Base-by-base conservation (phyloP, 1,284 basidiomycete genomes). In the Rhodotorula sp. region DNA sequence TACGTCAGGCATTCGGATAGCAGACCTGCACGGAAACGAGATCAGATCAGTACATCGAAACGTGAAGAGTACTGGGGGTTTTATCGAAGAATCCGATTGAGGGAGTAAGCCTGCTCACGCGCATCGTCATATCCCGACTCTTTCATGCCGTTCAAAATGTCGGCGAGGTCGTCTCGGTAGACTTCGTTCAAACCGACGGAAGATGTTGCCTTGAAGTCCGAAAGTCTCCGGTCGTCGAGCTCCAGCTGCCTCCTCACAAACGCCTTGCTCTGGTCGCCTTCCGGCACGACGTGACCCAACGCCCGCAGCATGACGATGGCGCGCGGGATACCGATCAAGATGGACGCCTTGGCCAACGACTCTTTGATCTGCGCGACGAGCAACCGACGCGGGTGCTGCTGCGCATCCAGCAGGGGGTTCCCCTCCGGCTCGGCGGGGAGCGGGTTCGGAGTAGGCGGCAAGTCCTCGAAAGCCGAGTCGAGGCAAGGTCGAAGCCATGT, bases 1-100 rank as follows among this genome's bases (percentile, higher is more conserved):
- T 75, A 75, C 21, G 74, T 75, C 46, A 69, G 59, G 23, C 62
- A n/a, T 12, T 71, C 54, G 1, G 69, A 67, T 23, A 76, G 47
- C 56, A 47, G 70, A 1, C 62, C 69, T 75, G 52, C 4, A 52
- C 3, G n/a, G 51, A 3, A 39, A 29, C 29, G 29, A 29, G 29
- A 29, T 29, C 34, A 7, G 3, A 52, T 52, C 51, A 52, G 51
- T 21, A 39, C 21, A 10, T 20, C 29, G 29, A 29, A 29, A 29
- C 29, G 29, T 29, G 29, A 29, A 29, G 29, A 29, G 29, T 29
- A 3, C 2, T 3, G 29, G 29, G 29, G 29, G 3, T 29, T 3
- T 29, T 29, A 3, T 29, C 3, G 29, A 29, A 29, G 29, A 29
- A 29, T 29, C 29, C 29, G 29, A 29, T 29, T 29, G 29, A 29